phyloP scores from a whole-genome alignment of 78 protist species.

The Dictyostelium intermedium region DNA sequence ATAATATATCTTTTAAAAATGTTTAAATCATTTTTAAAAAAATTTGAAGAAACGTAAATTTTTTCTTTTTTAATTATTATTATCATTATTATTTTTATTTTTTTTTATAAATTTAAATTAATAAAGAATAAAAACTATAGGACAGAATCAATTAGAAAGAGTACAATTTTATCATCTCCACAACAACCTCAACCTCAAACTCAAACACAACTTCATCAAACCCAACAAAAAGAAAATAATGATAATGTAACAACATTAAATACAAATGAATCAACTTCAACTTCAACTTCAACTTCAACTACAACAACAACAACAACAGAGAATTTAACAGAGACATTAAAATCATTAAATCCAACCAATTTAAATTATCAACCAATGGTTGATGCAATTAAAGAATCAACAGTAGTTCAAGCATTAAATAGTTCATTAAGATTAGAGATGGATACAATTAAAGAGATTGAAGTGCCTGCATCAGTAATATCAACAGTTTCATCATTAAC shows the following conservation, averaged over 20 bases:
- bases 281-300: too few species aligned
- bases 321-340: background rate
- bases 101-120: background rate
- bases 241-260: background rate
- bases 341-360: slow-evolving; percentile 11
- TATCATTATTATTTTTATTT: background rate
- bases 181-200: background rate
- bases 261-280: background rate
- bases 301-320: background rate
- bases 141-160: slow-evolving; percentile 38
- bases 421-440: slow-evolving; percentile 30
- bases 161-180: background rate
- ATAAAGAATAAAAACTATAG: background rate
- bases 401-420: slow-evolving; percentile 15
- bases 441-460: slow-evolving; percentile 36
- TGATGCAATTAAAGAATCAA: slow-evolving; percentile 33
- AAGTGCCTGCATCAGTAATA: background rate
- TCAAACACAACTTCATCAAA: background rate
- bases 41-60: slow-evolving; percentile 54
- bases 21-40: slow-evolving; percentile 65
- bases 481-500: background rate
- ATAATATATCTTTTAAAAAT: background rate
- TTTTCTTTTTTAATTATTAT: background rate
- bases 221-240: background rate
- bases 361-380: slow-evolving; percentile 53